Evolutionary conservation across 768 basidiomycete genomes (phyloP).

Genomic region (Cystobasidiopsis lactophilus): DNA sequence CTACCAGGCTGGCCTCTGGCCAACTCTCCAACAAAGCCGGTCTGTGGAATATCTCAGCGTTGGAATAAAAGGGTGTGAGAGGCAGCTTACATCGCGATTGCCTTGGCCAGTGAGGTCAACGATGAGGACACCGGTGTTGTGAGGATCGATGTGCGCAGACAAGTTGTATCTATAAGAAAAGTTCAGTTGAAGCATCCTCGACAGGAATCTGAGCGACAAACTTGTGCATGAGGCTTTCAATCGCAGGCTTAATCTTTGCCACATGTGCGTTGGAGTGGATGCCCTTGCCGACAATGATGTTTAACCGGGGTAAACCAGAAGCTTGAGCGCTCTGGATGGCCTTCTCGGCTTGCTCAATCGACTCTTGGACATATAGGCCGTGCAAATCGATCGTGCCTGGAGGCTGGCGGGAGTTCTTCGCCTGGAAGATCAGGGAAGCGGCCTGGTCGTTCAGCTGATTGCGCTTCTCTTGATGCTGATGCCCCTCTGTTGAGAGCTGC

Average conservation of each 20-base stretch:
- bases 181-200: too few species aligned
- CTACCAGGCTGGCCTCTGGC: neutral
- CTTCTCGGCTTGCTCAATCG: slow-evolving; percentile 47
- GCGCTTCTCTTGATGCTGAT: slow-evolving; percentile 55
- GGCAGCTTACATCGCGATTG: slow-evolving; percentile 1
- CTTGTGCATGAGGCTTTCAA: slow-evolving; percentile 63
- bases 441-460: slow-evolving; percentile 58
- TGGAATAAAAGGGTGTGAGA: neutral
- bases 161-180: slow-evolving; percentile 55
- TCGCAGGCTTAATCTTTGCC: slow-evolving; percentile 78
- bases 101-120: slow-evolving; percentile 39
- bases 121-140: slow-evolving; percentile 64
- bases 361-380: slow-evolving; percentile 83
- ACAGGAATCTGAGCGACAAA: too few species aligned
- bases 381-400: slow-evolving; percentile 69
- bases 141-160: slow-evolving; percentile 48
- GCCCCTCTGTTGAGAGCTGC: slow-evolving; percentile 55
- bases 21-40: too few species aligned
- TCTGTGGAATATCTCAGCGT: neutral
- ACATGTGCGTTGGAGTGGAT: slow-evolving; percentile 53
- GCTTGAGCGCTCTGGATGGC: slow-evolving; percentile 39
- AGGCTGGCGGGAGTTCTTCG: slow-evolving; percentile 58
- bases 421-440: slow-evolving; percentile 68
- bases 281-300: slow-evolving; percentile 40
- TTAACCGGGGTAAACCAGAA: slow-evolving; percentile 40